Evolutionary conservation across 208 protist genomes (phyloP).

Genomic region (Trypanosoma melophagium): DNA sequence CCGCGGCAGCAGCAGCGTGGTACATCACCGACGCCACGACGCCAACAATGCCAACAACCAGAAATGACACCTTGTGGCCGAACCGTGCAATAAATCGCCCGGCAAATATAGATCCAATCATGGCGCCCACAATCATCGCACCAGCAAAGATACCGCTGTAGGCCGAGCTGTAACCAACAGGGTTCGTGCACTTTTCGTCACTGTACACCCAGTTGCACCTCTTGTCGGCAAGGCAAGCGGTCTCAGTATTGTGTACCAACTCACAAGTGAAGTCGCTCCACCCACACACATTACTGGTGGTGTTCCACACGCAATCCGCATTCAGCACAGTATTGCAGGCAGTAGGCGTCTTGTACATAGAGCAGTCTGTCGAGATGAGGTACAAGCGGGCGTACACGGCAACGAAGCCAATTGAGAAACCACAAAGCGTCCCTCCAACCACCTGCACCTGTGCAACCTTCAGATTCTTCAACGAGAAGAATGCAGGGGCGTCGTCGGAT

Average conservation of each 20-base stretch:
- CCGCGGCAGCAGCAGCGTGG: conserved; percentile 44
- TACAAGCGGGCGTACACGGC: conserved; percentile 66
- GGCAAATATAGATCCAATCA: conserved; percentile 75
- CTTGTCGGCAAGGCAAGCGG: conserved; percentile 28
- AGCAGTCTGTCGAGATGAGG: conserved; percentile 60
- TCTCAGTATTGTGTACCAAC: conserved; percentile 19
- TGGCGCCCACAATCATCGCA: conserved; percentile 78
- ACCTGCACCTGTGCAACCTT: conserved; percentile 53
- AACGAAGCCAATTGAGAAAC: conserved; percentile 78
- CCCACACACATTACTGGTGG: conserved; percentile 31
- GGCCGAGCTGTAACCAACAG: conserved; percentile 46
- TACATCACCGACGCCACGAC: conserved; percentile 58
- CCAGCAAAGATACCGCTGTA: conserved; percentile 80
- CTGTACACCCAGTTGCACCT: conserved; percentile 60
- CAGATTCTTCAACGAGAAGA: conserved; percentile 50
- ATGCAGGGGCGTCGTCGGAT: conserved; percentile 5
- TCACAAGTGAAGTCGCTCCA: conserved; percentile 43
- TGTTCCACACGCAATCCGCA: conserved; percentile 58
- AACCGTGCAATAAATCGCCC: conserved; percentile 40
- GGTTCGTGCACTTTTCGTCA: conserved; percentile 47
- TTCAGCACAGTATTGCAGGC: conserved; percentile 50
- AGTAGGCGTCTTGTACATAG: conserved; percentile 28
- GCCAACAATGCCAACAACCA: conserved; percentile 53
- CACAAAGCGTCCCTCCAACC: conserved; percentile 55
- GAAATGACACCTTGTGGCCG: conserved; percentile 60